Base-by-base conservation (phyloP, 805 yeast species). In the Kregervanrija pseudodelftensis region DNA sequence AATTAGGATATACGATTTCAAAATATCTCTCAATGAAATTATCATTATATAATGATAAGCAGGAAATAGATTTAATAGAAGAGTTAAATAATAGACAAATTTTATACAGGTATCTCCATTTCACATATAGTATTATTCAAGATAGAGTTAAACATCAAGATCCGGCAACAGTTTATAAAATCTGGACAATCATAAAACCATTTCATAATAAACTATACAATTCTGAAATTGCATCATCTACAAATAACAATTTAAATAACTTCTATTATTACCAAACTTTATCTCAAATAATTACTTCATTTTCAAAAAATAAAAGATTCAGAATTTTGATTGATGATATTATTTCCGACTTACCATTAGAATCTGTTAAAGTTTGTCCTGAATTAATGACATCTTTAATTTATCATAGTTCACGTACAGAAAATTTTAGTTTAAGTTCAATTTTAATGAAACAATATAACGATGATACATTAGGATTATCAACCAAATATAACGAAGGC, bases 291-390 rank as follows among this genome's bases (percentile, higher is more conserved):
- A 53, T 66, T 9, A 42, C 51, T 10, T 42, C 48, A 7, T 63
- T 65, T 34, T 59, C 67, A 11, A 62, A 58, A 42, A 59, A 55
- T 34, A 51, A 45, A 39, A 49, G 68, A 39, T 65, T 61, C 39
- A 48, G 56, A 11, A 14, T 30, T 2, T 36, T 63, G 28, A 60
- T 65, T 5, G 45, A 49, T 10, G 51, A 55, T 5, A 17, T 66
- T 12, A 54, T 66, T 3, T 46, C 49, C 22, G 51, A 57, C 33
- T 43, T 66, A n/a, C 69, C 70, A 1, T 50, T 65, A 22, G 59
- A 61, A 28, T 60, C 68, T 1, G 60, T 65, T 28, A 53, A 54
- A 33, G 52, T 61, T 3, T 57, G 61, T 22, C 69, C 70, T 1
- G 51, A 51, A 14, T 50, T 66, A 36, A 63, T 65, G 68, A 49